Evolutionary conservation across 2,329 filamentous ascomycete species (phyloP).

Genomic region (Neonectria sp.): DNA sequence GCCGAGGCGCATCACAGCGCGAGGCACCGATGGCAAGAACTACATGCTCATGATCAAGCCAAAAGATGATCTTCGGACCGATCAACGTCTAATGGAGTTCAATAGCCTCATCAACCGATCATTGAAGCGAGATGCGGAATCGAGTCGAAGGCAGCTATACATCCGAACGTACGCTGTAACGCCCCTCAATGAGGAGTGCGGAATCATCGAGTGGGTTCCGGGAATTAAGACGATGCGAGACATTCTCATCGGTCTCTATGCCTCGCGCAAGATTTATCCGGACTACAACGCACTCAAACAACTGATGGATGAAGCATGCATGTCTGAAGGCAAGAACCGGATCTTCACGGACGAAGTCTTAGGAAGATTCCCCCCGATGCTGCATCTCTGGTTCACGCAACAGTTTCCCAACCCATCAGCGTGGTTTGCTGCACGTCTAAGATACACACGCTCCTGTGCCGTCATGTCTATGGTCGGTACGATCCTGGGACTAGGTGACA

Average conservation of each 20-base stretch:
- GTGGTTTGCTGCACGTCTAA: constrained; percentile 91
- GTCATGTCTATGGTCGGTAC: constrained; percentile 99
- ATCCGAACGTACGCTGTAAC: constrained; percentile 98
- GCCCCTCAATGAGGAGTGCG: constrained; percentile 96
- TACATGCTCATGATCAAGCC: constrained; percentile 97
- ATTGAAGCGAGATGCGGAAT: constrained; percentile 91
- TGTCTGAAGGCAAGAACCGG: constrained; percentile 71
- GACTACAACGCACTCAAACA: constrained; percentile 79
- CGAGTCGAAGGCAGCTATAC: constrained; percentile 90
- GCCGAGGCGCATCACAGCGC: constrained; percentile 88
- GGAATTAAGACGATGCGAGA: constrained; percentile 95
- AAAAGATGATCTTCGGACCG: constrained; percentile 97
- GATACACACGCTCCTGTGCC: constrained; percentile 93
- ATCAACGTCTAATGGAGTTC: constrained; percentile 99
- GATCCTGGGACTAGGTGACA: constrained; percentile 92
- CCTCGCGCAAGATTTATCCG: constrained; percentile 77
- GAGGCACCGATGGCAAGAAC: constrained; percentile 88
- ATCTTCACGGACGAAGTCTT: constrained; percentile 80
- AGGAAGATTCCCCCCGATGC: constrained; percentile 82
- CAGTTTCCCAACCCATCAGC: constrained; percentile 93
- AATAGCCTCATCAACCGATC: constrained; percentile 98
- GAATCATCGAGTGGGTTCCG: constrained; percentile 98
- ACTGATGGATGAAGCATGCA: constrained; percentile 74
- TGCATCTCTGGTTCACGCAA: constrained; percentile 96
- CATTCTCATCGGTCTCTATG: constrained; percentile 85